Base-by-base conservation (phyloP, 2,329 filamentous ascomycete genomes). In the Ilyonectria robusta region DNA sequence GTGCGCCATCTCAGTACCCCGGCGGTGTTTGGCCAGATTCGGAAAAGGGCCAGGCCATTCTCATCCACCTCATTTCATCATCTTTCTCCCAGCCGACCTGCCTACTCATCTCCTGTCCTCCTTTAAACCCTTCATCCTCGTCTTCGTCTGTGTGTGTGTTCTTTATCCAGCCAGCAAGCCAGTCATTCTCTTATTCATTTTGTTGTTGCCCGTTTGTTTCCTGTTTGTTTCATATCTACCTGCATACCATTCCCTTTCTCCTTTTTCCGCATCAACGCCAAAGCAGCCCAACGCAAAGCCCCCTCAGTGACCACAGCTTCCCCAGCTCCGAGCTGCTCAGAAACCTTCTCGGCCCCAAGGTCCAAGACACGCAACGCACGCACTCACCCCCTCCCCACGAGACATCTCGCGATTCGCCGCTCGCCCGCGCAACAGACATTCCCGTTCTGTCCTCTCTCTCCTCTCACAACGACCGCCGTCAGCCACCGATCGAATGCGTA, bases 241-340 rank as follows among this genome's bases (percentile, higher is more conserved):
- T 42, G 46, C 40, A 44, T 53, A 37, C 23, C 55, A 48, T 60
- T 47, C 15, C 54, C 50, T 23, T 37, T 35, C 50, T 37, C 61
- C 29, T 55, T 48, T 19, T 17, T 53, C 40, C 44, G 31, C 47
- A 57, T 42, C 42, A 26, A 11, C 6, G 17, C 59, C 59, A 35
- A 40, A 40, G n/a, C 17, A 5, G 19, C 19, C 44, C 40, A 47
- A 46, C 53, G 51, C 51, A 62, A 26, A 56, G 59, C 59, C 21
- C 35, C 59, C 58, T 60, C 40, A 31, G 46, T 53, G 60, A 46
- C 44, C 53, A 57, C 60, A 59, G 54, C 54, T 44, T 23, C 23
- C 54, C 33, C 7, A 56, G 15, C 29, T 42, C 17, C 47, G 7
- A 29, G 23, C 23, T 17, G 17, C 31, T 8, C 29, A n/a, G n/a